Conservation (phyloP, 768 basidiomycete species). For the Calvatia gigantea region DNA sequence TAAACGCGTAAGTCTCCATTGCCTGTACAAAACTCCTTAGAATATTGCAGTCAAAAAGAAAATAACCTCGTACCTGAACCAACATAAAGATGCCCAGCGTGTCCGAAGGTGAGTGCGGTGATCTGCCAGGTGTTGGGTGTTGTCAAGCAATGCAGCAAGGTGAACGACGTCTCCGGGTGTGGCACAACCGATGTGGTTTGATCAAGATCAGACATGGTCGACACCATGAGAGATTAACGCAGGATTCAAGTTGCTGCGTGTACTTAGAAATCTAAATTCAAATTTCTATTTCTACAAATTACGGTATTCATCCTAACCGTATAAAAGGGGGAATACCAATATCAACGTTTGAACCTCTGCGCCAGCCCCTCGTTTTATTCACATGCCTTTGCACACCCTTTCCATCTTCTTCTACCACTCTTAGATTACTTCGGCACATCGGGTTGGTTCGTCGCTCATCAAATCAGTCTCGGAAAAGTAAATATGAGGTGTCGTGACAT, state of each 20-base stretch:
- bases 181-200: not conserved
- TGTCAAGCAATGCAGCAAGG: conserved; percentile 4
- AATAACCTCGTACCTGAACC: conserved; percentile 51
- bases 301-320: too few relatives aligned
- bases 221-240: not conserved
- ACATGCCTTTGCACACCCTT: too few relatives aligned
- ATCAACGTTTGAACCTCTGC: too few relatives aligned
- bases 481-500: too few relatives aligned
- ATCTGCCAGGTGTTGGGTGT: conserved; percentile 22
- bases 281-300: too few relatives aligned
- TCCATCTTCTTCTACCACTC: too few relatives aligned
- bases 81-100: conserved; percentile 46
- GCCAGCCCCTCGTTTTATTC: too few relatives aligned
- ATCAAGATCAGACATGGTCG: not conserved
- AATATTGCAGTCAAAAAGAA: not conserved
- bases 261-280: not conserved
- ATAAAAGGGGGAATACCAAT: too few relatives aligned
- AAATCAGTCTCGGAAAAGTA: too few relatives aligned
- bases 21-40: conserved; percentile 32
- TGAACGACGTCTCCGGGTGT: conserved; percentile 3
- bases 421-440: too few relatives aligned
- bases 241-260: not conserved
- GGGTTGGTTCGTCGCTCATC: too few relatives aligned
- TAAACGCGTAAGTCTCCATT: conserved; percentile 74
- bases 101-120: conserved; percentile 50